phyloP scores from a whole-genome alignment of 352 stramenopile species.

The Phytophthora meadii region DNA sequence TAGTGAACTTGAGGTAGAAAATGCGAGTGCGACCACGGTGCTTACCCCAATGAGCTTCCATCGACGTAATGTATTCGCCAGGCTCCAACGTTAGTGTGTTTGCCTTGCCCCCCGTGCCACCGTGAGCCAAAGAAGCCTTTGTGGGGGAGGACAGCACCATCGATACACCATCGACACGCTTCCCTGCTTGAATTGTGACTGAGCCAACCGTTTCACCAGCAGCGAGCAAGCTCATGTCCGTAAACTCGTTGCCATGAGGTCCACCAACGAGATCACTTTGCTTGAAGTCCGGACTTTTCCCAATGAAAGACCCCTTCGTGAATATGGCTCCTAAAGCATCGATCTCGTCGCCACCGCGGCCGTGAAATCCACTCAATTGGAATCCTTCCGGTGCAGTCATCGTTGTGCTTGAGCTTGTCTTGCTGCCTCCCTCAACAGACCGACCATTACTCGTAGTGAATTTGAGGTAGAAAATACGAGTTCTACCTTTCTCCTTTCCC shows the following conservation, averaged over 20 bases:
- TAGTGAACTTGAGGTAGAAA: constrained; percentile 46
- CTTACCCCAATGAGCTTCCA: constrained; percentile 48
- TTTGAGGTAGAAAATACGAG: constrained; percentile 55
- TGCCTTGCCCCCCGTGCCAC: constrained; percentile 19
- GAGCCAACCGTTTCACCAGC: constrained; percentile 28
- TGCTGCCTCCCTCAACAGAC: constrained; percentile 33
- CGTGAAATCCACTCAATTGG: constrained; percentile 60
- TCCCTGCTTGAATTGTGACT: constrained; percentile 34
- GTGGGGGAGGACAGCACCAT: constrained; percentile 30
- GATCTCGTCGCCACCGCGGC: constrained; percentile 41
- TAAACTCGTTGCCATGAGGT: constrained; percentile 41
- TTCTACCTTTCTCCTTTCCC: constrained; percentile 42
- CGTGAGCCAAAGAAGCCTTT: constrained; percentile 32
- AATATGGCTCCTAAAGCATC: constrained; percentile 45
- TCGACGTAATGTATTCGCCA: constrained; percentile 44
- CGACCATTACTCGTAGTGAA: constrained; percentile 41
- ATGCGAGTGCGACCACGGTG: constrained; percentile 38
- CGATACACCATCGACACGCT: constrained; percentile 41
- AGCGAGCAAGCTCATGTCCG: constrained; percentile 17
- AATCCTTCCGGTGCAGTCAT: constrained; percentile 47
- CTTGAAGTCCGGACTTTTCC: not conserved
- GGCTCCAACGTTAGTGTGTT: constrained; percentile 35
- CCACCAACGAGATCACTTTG: constrained; percentile 40
- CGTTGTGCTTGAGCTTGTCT: constrained; percentile 36
- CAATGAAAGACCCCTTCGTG: constrained; percentile 1